Conservation (phyloP, 208 protist genomes). For the Trypanosomatidae sp. region DNA sequence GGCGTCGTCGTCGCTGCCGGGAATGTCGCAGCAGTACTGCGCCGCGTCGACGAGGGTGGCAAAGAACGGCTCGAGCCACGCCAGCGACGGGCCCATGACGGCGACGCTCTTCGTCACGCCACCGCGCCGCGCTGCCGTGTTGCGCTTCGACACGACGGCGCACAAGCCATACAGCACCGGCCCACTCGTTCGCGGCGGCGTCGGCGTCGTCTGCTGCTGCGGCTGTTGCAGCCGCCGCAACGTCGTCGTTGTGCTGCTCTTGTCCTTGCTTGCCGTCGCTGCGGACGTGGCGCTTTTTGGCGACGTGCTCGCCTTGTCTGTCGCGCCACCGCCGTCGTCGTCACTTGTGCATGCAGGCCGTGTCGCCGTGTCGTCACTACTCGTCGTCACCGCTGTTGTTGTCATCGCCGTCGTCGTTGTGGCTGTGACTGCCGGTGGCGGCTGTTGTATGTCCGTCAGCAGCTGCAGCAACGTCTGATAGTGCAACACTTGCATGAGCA, state of each 20-base stretch:
- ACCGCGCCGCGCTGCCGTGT: slow-evolving; percentile 39
- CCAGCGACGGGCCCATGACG: slow-evolving; percentile 39
- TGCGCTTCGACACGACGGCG: slow-evolving; percentile 53
- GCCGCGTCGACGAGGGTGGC: slow-evolving; percentile 46
- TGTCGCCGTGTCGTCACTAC: neutral
- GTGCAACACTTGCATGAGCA: slow-evolving; percentile 8
- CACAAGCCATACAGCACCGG: slow-evolving; percentile 43
- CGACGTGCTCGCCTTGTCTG: neutral
- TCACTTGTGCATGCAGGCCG: neutral
- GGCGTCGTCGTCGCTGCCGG: slow-evolving; percentile 27
- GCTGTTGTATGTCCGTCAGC: slow-evolving; percentile 4
- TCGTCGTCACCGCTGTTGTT: neutral
- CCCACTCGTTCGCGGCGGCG: neutral
- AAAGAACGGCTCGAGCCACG: slow-evolving; percentile 65
- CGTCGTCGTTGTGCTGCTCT: too few species aligned
- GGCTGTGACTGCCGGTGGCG: slow-evolving; percentile 2
- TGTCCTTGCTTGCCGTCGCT: neutral
- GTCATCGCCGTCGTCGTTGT: neutral
- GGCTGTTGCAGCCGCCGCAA: too few species aligned
- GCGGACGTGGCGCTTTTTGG: neutral
- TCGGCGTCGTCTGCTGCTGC: neutral
- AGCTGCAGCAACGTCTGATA: slow-evolving; percentile 9
- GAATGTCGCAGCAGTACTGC: slow-evolving; percentile 52
- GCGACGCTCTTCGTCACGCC: slow-evolving; percentile 76
- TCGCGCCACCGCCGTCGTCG: neutral